Percentiles rank a stretch among this genome's conserved stretches.
Conservation (phyloP, 2,329 filamentous ascomycete species). For the Ceratocystiopsis brevicomis region DNA sequence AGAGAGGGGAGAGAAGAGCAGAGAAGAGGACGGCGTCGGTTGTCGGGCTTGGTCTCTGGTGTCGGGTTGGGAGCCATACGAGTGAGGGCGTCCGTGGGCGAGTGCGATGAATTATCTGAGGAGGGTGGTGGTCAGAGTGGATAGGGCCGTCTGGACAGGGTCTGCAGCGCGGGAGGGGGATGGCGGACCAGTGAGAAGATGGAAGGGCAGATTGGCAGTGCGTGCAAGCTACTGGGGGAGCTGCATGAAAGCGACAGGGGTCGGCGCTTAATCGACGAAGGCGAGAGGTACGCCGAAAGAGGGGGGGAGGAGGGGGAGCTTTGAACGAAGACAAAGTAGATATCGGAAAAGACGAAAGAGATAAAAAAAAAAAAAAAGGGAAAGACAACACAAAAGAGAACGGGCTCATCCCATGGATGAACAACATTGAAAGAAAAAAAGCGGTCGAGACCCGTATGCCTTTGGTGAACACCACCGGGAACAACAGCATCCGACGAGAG, state of each 20-base stretch:
- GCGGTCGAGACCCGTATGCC: too few species aligned
- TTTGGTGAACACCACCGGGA: too few species aligned
- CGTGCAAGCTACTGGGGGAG: constrained; percentile 16
- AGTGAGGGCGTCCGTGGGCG: not conserved
- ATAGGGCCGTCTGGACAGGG: not conserved
- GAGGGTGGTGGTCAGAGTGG: not conserved
- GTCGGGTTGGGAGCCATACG: not conserved
- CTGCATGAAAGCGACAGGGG: constrained; percentile 32
- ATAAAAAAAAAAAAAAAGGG: not conserved
- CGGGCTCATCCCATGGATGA: too few species aligned
- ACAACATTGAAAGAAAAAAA: too few species aligned
- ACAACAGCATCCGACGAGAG: too few species aligned
- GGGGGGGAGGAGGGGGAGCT: not conserved
- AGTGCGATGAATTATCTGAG: not conserved
- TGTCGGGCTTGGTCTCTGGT: not conserved
- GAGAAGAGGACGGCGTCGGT: not conserved
- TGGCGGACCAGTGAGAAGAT: constrained; percentile 11
- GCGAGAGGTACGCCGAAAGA: not conserved
- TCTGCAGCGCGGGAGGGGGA: not conserved
- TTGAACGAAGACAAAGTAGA: not conserved
- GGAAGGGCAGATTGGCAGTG: constrained; percentile 3
- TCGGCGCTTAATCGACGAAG: constrained; percentile 32
- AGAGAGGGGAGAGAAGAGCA: constrained; percentile 1
- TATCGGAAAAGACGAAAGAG: not conserved
- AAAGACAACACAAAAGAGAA: not conserved